Evolutionary conservation across 176 grass and related monocot species (phyloP).

Genomic region (Typha latifolia): DNA sequence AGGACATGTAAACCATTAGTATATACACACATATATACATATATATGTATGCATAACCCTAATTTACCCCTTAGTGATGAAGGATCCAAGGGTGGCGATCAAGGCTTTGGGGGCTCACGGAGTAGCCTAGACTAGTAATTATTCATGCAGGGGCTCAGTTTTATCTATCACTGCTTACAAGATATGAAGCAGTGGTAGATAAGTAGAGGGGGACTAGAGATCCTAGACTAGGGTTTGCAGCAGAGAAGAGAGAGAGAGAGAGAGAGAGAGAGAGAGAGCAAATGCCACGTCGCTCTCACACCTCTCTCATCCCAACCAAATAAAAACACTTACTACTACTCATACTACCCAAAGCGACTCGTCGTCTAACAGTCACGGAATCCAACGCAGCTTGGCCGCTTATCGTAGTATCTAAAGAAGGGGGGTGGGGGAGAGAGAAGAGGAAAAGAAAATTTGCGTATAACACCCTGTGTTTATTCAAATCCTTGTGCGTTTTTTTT

Average conservation of each 20-base stretch:
- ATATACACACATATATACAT: background rate
- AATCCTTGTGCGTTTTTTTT: too few relatives aligned
- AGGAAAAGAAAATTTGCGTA: background rate
- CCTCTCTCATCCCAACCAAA: conserved; percentile 26
- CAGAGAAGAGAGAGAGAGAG: conserved; percentile 28
- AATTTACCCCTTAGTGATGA: background rate
- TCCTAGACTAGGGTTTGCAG: conserved; percentile 17
- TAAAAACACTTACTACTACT: conserved; percentile 37
- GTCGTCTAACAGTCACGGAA: conserved; percentile 55
- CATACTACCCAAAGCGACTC: conserved; percentile 23
- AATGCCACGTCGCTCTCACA: conserved; percentile 33
- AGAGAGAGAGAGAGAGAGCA: conserved; percentile 12
- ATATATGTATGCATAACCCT: background rate
- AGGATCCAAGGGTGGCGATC: conserved; percentile 13
- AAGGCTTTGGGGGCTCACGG: conserved; percentile 10
- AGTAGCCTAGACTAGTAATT: background rate
- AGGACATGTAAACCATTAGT: background rate
- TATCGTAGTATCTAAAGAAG: conserved; percentile 17
- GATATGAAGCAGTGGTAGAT: conserved; percentile 2
- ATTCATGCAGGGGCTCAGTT: conserved; percentile 1
- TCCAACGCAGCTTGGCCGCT: conserved; percentile 44
- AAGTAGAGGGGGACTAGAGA: background rate
- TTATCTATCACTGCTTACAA: conserved; percentile 7
- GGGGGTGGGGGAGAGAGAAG: conserved; percentile 25
- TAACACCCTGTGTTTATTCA: too few relatives aligned